Base-by-base conservation (phyloP, 2,329 filamentous ascomycete species). In the Scytalidium sp. region DNA sequence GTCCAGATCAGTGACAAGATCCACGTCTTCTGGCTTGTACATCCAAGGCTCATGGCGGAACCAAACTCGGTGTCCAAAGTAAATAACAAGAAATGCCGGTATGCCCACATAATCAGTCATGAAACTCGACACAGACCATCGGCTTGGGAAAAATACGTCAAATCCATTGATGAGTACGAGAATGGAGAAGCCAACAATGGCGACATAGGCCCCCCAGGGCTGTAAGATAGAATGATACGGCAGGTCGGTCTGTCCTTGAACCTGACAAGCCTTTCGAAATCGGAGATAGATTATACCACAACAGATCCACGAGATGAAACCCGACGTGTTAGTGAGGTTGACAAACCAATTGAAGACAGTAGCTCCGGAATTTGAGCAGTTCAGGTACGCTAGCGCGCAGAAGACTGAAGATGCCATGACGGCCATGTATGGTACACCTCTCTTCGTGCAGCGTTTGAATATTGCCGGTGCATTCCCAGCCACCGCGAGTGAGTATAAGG, bases 21-120 rank as follows among this genome's bases (percentile, higher is more conserved):
- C 80, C 13, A 83, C 72, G 40, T 77, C 70, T 42, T 66, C 61
- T 0, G 74, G 65, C n/a, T 63, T 56, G 60, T 74, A 72, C 19
- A 70, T 69, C 80, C 80, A 83, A 6, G 70, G 70, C 51, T 83
- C 79, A 1, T 56, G 60, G 65, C 69, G 67, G 44, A 66, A 65
- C 52, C 68, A 69, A 39, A 75, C 65, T n/a, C 72, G 68, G 59
- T 84, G 81, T 5, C 70, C 71, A 15, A 76, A 64, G 59, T 81
- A 84, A 44, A 85, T 71, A 2, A 68, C 50, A 11, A 79, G 57
- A 60, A 87, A 87, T 17, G 83, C 75, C 0, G 81, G 81, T 44
- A 87, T 79, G 8, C 82, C 82, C n/a, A 85, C 75, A 58, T 87
- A 87, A 0, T 80, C 75, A 0, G 82, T 84, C 21, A 86, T 68